Evolutionary conservation across 257 asterid genomes (phyloP).

Genomic region (Thymus quinquecostatus): DNA sequence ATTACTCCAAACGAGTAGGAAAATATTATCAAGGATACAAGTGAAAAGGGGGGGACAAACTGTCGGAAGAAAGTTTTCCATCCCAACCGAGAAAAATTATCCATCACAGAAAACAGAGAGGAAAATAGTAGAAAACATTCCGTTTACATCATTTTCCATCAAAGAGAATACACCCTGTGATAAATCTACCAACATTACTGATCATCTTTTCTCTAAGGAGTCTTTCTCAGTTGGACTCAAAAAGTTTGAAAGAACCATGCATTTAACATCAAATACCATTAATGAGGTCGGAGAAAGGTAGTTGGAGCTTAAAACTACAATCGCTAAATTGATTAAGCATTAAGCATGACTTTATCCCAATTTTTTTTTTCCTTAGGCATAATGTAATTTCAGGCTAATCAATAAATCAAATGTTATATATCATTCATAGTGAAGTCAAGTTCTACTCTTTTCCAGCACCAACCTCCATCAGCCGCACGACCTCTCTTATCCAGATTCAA

Average conservation of each 20-base stretch:
- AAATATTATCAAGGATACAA: no score
- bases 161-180: no score
- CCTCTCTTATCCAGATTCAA: not conserved
- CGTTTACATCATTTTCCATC: no score
- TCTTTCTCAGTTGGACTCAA: not conserved
- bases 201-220: not conserved
- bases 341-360: not conserved
- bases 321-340: not conserved
- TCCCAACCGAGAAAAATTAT: no score
- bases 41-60: no score
- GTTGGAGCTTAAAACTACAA: not conserved
- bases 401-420: not conserved
- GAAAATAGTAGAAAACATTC: no score
- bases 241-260: not conserved
- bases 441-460: constrained; percentile 9
- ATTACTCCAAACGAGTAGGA: no score
- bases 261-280: not conserved
- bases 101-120: not conserved
- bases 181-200: not conserved
- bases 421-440: not conserved
- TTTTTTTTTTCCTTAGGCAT: not conserved
- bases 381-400: constrained; percentile 8
- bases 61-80: no score
- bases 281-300: not conserved
- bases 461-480: not conserved